Percentiles rank a stretch among this genome's conserved stretches.
These are phyloP conservation scores for Aspergillus candidus DNA, from an alignment of 2,329 filamentous ascomycete species.

Conservation along the genomic window DNA sequence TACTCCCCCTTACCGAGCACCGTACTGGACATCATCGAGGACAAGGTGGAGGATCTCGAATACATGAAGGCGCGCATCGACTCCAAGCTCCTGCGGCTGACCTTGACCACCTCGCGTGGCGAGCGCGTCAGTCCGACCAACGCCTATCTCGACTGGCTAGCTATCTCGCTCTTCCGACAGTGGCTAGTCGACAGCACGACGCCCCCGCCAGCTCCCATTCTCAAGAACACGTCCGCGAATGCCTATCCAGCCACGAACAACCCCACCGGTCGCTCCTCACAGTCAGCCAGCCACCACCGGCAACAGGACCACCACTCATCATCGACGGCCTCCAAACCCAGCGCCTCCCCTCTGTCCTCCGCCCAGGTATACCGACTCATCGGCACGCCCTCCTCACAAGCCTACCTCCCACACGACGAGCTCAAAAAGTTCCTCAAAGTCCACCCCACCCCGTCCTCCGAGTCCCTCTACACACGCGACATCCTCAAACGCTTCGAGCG, in stretches of 20 bases:
- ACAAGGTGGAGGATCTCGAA: conserved; percentile 88
- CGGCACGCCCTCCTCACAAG: conserved; percentile 54
- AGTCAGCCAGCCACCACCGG: too few relatives aligned
- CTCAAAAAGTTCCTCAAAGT: conserved; percentile 86
- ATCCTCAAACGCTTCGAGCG: conserved; percentile 79
- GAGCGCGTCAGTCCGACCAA: conserved; percentile 76
- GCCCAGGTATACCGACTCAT: conserved; percentile 74
- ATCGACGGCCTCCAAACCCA: conserved; percentile 15
- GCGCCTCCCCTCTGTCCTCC: conserved; percentile 27
- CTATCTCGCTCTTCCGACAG: conserved; percentile 78
- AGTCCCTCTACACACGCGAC: conserved; percentile 69
- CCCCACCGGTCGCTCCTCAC: conserved; percentile 5
- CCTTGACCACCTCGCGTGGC: conserved; percentile 68
- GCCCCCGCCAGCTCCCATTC: conserved; percentile 54
- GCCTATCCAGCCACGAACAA: conserved; percentile 7
- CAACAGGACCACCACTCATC: conserved; percentile 7
- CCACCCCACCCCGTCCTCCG: conserved; percentile 55
- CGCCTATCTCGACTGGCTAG: conserved; percentile 84
- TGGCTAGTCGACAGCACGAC: conserved; percentile 90
- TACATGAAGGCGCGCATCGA: conserved; percentile 76
- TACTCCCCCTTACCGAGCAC: conserved; percentile 58
- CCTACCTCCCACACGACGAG: conserved; percentile 77
- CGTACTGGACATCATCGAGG: conserved; percentile 84
- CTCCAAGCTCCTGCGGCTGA: conserved; percentile 73
- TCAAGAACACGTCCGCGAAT: conserved; percentile 29